Conservation (phyloP, 139 green algal genomes). For the Spirogloea muscicola region DNA sequence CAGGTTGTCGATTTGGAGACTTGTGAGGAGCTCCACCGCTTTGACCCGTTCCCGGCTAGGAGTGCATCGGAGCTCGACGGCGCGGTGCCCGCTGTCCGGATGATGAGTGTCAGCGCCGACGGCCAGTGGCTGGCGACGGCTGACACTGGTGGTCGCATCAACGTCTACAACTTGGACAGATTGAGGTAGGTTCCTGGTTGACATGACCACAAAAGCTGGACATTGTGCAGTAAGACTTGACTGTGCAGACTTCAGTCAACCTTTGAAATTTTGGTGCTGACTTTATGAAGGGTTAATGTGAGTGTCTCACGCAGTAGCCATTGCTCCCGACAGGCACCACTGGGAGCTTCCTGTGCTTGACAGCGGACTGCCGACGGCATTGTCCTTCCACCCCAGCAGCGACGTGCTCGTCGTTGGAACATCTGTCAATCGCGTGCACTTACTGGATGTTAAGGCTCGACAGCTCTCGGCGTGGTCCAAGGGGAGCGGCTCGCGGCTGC, state of each 20-base stretch:
- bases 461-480: slow-evolving; percentile 24
- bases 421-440: slow-evolving; percentile 13
- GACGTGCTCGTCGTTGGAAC: slow-evolving; percentile 20
- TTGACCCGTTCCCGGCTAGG: too few relatives aligned
- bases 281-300: background rate
- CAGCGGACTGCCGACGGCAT: slow-evolving; percentile 12
- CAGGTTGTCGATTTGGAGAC: slow-evolving; percentile 9
- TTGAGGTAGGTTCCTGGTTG: too few relatives aligned
- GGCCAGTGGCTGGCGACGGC: slow-evolving; percentile 50
- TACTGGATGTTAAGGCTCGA: slow-evolving; percentile 13
- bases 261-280: too few relatives aligned
- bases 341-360: slow-evolving; percentile 15
- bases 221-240: too few relatives aligned
- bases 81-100: slow-evolving; percentile 36
- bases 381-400: slow-evolving; percentile 20
- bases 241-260: too few relatives aligned
- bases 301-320: too few relatives aligned
- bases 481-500: background rate
- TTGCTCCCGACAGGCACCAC: slow-evolving; percentile 44
- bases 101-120: slow-evolving; percentile 56
- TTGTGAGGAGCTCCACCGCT: too few relatives aligned
- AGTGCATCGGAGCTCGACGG: too few relatives aligned
- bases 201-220: too few relatives aligned
- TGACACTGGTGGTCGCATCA: slow-evolving; percentile 48
- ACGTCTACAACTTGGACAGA: slow-evolving; percentile 42